Evolutionary conservation across 2,329 filamentous ascomycete species (phyloP), one percentile per base, ranked within the genome.

Genomic region (Beauveria medogensis): DNA sequence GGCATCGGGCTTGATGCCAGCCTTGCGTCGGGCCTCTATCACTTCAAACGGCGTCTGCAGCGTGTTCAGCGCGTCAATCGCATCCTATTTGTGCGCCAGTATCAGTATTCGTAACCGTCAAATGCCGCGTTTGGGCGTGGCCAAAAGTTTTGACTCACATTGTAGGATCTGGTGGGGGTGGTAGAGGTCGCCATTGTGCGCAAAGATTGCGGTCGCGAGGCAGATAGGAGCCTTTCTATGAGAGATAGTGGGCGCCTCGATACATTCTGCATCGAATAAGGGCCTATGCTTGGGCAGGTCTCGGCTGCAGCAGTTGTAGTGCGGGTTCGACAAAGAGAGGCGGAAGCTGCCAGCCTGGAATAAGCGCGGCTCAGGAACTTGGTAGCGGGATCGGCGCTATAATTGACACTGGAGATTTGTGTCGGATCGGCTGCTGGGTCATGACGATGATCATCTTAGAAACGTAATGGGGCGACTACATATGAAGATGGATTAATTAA

Each of bases 11-110:
- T 80, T 82, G 64, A 86, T 78, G 22, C 91, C 89, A 20, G 88
- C 88, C 71, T 90, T 90, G 59, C 86, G 82, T 56, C 94, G 86
- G 55, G 88, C 86, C 71, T 96, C 86, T 20, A 97, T 83, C 56
- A 91, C 82, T 54, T 88, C 84, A 71, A 88, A 93, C 57, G 96
- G 95, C 47, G 90, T 91, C 74, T 99, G 94, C 55, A 97, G 85
- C 50, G 90, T 89, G 74, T 97, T 97, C 70, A 97, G 83, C 44
- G 89, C 85, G 66, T 86, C 80, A 64, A 97, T 86, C 53, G 93
- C 94, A 72, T 94, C 91, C 91, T 96, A 28, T 30, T 8, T 26
- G 18, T 18, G 43, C 12, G 48, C 59, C 5, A 40, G 26, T 3
- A 30, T 37, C 28, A 30, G 46, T 18, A 8, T 18, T 10, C 20